Evolutionary conservation across 1,139 yeast genomes (phyloP).

Genomic region (Zygoascus sp.): DNA sequence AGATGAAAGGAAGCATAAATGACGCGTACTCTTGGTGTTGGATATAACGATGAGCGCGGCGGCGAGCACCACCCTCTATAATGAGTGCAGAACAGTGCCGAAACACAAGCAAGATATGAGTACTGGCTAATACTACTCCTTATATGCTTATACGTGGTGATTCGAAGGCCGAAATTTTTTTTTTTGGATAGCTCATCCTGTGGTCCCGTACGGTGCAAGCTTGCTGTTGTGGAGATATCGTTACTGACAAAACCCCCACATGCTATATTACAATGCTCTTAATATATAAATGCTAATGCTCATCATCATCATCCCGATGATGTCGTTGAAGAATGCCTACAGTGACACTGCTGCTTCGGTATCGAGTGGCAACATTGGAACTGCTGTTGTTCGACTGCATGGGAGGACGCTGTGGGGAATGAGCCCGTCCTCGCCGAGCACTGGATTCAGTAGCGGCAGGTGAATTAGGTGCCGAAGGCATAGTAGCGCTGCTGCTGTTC

Average conservation of each 20-base stretch:
- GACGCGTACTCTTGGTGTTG: slow-evolving; percentile 10
- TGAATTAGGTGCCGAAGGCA: neutral
- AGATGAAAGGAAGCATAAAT: neutral
- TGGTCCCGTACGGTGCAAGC: no score
- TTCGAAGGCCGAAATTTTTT: no score
- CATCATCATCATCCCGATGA: slow-evolving; percentile 1
- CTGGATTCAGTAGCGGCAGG: neutral
- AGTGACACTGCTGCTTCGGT: slow-evolving; percentile 18
- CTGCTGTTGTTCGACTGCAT: neutral
- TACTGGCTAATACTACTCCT: no score
- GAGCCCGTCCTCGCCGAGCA: neutral
- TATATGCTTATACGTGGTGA: no score
- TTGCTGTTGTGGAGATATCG: no score
- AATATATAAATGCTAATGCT: neutral
- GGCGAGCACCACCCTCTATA: no score
- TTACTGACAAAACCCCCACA: neutral
- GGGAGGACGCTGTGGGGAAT: no score
- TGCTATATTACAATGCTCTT: slow-evolving; percentile 1
- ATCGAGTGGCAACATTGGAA: neutral
- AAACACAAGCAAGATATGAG: no score
- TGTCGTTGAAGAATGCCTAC: slow-evolving; percentile 18
- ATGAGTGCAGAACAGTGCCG: no score
- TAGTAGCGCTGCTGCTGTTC: neutral
- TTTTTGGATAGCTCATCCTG: no score
- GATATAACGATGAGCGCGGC: no score